Conservation (phyloP, 1,284 basidiomycete species). For the Pholiota adiposa region DNA sequence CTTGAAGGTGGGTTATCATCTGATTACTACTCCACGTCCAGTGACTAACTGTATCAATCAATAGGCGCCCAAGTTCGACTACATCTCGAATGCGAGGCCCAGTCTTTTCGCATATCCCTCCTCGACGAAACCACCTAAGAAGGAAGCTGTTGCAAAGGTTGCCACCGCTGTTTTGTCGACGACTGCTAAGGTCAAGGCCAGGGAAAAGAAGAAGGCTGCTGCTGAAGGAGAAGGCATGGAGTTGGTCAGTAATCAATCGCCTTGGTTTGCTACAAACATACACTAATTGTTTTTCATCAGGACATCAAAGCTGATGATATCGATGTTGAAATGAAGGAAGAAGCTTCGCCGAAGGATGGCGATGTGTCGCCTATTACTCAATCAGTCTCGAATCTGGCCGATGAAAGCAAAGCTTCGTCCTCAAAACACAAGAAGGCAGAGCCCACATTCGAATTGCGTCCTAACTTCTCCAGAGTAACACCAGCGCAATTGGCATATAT, state of each 20-base stretch:
- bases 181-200: slow-evolving; percentile 91
- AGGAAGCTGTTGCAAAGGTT: slow-evolving; percentile 88
- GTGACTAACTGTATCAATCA: neutral
- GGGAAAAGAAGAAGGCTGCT: slow-evolving; percentile 88
- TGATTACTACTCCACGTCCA: neutral
- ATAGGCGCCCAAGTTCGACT: slow-evolving; percentile 89
- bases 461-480: slow-evolving; percentile 93
- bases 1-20: slow-evolving; percentile 62
- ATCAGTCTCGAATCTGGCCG: slow-evolving; percentile 50
- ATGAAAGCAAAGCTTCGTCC: slow-evolving; percentile 42
- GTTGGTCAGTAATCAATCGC: slow-evolving; percentile 57
- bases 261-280: neutral
- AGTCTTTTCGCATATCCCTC: slow-evolving; percentile 91
- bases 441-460: slow-evolving; percentile 74
- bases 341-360: slow-evolving; percentile 48
- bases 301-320: slow-evolving; percentile 63
- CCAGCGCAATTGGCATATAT: slow-evolving; percentile 89
- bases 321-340: slow-evolving; percentile 80
- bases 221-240: slow-evolving; percentile 84
- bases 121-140: slow-evolving; percentile 84
- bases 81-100: slow-evolving; percentile 85
- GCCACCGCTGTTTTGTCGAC: slow-evolving; percentile 94
- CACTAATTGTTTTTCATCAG: slow-evolving; percentile 10
- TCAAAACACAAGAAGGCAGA: slow-evolving; percentile 66
- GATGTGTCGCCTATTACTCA: slow-evolving; percentile 62